Conservation (phyloP, 176 grass and related monocot genomes). For the Zea mays region Zm-B73-REFERENCE-NAM-5.0 NC_050103.1:99806501-99807000, state of each 20-base stretch:
- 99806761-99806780: constrained; percentile 26
- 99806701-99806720: too few species aligned
- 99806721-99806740: too few species aligned
- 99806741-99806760: constrained; percentile 19
- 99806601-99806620: too few species aligned
- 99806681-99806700: too few species aligned
- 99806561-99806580: too few species aligned
- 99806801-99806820: constrained; percentile 34
- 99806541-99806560: too few species aligned
- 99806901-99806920: neutral
- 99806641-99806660: too few species aligned
- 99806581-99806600: too few species aligned
- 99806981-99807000: constrained; percentile 36
- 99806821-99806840: constrained; percentile 35
- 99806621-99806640: too few species aligned
- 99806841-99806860: constrained; percentile 27
- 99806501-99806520: too few species aligned
- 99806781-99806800: constrained; percentile 42
- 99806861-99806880: constrained; percentile 3
- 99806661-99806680: too few species aligned
- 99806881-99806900: neutral
- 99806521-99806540: too few species aligned
- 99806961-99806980: constrained; percentile 56
- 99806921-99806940: constrained; percentile 55
- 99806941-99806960: constrained; percentile 74